Base-by-base conservation (phyloP, 345 rosid genomes). In the Passiflora organensis region DNA sequence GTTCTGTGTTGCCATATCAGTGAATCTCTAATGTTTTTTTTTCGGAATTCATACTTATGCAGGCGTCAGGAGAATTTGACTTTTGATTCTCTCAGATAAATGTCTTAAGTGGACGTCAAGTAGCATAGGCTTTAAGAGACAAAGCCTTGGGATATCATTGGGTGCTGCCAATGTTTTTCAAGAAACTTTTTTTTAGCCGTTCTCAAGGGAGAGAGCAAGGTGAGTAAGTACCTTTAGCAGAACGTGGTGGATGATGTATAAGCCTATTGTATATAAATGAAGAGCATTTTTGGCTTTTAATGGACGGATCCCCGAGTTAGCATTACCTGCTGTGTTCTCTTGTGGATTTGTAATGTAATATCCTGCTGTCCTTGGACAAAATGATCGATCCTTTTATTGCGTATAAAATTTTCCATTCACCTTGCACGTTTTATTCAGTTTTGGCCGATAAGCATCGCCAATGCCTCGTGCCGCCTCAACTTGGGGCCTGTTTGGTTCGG, bases 31-130 rank as follows among this genome's bases (percentile, higher is more conserved):
- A 23, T 20, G 11, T 1, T 51, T 38, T 8, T 8, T 13, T 8
- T 13, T 42, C 12, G 21, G 36, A 14, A 5, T 19, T 15, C 46
- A 19, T 65, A 51, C 38, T 21, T 73, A 50, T 71, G 52, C 86
- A 91, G 96, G 98, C 98, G 48, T 69, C 78, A 13, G 96, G 98
- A 49, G 98, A 91, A 70, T 91, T 91, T 39, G 91, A 91, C 32
- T 91, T 91, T 80, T 91, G 81, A 88, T 78, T 71, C 62, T 53
- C 65, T 61, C 46, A 36, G 60, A 39, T 41, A 38, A 42, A 45
- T 56, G 46, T 53, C 32, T 32, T n/a, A n/a, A 46, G 17, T 49
- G 44, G 55, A 45, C 58, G 50, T 54, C 55, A 43, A 44, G 53
- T 22, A 51, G 63, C 48, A 19, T 45, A 17, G 63, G 46, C 45